Conservation (phyloP, 2,329 filamentous ascomycete genomes). For the Claviceps spartinae region DNA sequence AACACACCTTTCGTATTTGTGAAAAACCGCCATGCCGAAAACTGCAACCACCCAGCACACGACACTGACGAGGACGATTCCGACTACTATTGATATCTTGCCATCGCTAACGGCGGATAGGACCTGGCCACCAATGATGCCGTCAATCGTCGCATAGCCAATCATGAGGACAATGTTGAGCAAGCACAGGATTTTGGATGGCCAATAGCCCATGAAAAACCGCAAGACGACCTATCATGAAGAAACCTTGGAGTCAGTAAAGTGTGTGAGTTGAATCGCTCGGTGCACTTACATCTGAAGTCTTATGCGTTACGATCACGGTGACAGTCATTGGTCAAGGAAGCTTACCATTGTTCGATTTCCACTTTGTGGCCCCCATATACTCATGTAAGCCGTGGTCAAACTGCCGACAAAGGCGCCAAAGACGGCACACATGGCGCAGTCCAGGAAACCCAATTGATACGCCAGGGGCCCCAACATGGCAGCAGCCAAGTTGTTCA, state of each 20-base stretch:
- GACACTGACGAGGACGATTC: conserved; percentile 62
- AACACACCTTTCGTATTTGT: conserved; percentile 51
- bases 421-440: conserved; percentile 57
- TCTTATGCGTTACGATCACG: too few relatives aligned
- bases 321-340: too few relatives aligned
- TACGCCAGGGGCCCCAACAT: conserved; percentile 57
- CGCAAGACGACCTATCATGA: conserved; percentile 43
- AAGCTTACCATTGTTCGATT: conserved; percentile 54
- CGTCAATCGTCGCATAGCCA: conserved; percentile 67
- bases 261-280: too few relatives aligned
- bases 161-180: conserved; percentile 47
- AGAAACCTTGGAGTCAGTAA: too few relatives aligned
- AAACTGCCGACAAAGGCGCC: conserved; percentile 61
- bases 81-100: conserved; percentile 56
- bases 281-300: too few relatives aligned
- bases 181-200: conserved; percentile 18
- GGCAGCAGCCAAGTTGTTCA: conserved; percentile 48
- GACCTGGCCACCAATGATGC: conserved; percentile 67
- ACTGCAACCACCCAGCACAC: conserved; percentile 60
- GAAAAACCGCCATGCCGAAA: conserved; percentile 41
- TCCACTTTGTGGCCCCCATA: conserved; percentile 61
- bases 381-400: conserved; percentile 65
- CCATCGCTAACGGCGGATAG: conserved; percentile 56
- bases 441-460: conserved; percentile 57
- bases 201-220: conserved; percentile 60